phyloP scores from a whole-genome alignment of 2,329 filamentous ascomycete genomes.

The Arthroderma sp. region DNA sequence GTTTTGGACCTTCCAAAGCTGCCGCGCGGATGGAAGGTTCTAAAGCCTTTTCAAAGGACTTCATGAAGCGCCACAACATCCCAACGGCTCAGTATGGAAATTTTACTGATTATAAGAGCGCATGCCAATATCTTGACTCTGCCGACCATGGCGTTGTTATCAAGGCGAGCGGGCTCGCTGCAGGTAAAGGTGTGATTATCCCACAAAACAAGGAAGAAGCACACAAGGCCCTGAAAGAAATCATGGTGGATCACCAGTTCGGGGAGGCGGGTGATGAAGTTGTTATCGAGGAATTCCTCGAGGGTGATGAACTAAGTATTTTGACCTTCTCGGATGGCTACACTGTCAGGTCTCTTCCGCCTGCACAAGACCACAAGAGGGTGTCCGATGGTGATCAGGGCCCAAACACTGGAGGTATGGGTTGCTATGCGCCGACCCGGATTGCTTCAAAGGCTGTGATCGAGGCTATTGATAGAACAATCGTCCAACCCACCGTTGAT shows the following conservation, averaged over 20 bases:
- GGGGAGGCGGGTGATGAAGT: slow-evolving; percentile 78
- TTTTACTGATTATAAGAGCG: slow-evolving; percentile 65
- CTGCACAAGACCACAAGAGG: slow-evolving; percentile 93
- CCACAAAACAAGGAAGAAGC: slow-evolving; percentile 73
- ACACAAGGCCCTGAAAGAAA: slow-evolving; percentile 65
- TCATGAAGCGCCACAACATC: slow-evolving; percentile 84
- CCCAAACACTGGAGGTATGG: slow-evolving; percentile 95
- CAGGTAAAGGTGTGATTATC: slow-evolving; percentile 90
- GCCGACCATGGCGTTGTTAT: slow-evolving; percentile 70
- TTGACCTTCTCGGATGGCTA: slow-evolving; percentile 85
- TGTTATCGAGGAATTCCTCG: slow-evolving; percentile 86
- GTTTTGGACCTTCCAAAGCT: slow-evolving; percentile 73
- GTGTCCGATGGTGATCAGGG: slow-evolving; percentile 82
- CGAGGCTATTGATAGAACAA: slow-evolving; percentile 62
- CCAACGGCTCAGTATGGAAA: slow-evolving; percentile 86
- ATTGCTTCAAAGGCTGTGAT: slow-evolving; percentile 65
- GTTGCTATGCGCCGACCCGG: slow-evolving; percentile 85
- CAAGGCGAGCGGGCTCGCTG: slow-evolving; percentile 84
- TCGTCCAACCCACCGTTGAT: slow-evolving; percentile 79
- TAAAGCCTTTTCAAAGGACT: slow-evolving; percentile 96
- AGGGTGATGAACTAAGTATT: slow-evolving; percentile 85
- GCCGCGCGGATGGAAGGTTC: slow-evolving; percentile 89
- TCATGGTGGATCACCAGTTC: slow-evolving; percentile 83
- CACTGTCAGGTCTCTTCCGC: slow-evolving; percentile 68
- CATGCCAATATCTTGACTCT: slow-evolving; percentile 59